A percentile compares a stretch with the other conserved stretches of the same genome.
These are phyloP conservation scores for Sporothrix protearum DNA, from an alignment of 2,329 filamentous ascomycete genomes.

Conservation along the genomic window DNA sequence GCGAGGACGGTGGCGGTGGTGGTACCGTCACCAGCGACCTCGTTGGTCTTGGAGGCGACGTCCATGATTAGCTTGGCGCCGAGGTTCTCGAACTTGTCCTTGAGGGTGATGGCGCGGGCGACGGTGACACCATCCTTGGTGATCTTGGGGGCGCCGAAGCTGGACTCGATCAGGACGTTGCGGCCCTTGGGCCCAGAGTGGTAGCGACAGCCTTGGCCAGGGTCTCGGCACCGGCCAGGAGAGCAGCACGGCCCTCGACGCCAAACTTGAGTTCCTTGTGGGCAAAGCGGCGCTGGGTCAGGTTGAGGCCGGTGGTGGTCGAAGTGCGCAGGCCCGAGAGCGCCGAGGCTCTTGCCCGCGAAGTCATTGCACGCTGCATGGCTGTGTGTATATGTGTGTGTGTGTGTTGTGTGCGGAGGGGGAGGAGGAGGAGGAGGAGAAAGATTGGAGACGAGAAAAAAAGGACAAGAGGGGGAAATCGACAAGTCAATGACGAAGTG, in stretches of 20 bases:
- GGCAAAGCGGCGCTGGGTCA: slow-evolving; percentile 88
- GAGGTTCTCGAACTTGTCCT: slow-evolving; percentile 99
- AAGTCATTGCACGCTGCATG: slow-evolving; percentile 95
- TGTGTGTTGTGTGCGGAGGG: slow-evolving; percentile 33
- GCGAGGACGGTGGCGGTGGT: slow-evolving; percentile 97
- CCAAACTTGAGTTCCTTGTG: slow-evolving; percentile 99
- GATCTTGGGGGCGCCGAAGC: slow-evolving; percentile 98
- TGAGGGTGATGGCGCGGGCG: slow-evolving; percentile 81
- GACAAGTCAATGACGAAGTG: slow-evolving; percentile 1
- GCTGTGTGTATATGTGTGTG: slow-evolving; percentile 43
- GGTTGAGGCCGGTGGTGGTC: slow-evolving; percentile 53
- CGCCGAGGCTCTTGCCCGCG: slow-evolving; percentile 73
- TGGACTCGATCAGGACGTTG: slow-evolving; percentile 97
- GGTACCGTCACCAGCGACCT: slow-evolving; percentile 96
- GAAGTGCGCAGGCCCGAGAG: slow-evolving; percentile 66
- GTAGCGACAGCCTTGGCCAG: slow-evolving; percentile 94
- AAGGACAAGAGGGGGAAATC: background rate
- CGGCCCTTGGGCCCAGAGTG: slow-evolving; percentile 94
- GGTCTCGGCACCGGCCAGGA: slow-evolving; percentile 93
- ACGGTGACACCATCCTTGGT: slow-evolving; percentile 96
- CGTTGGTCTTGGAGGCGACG: slow-evolving; percentile 98
- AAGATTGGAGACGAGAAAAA: background rate
- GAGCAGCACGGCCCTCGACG: slow-evolving; percentile 83
- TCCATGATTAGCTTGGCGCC: slow-evolving; percentile 95
- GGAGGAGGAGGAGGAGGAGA: slow-evolving; percentile 25